A percentile compares a stretch with the other conserved stretches of the same genome.
Conservation (phyloP, 2,329 filamentous ascomycete genomes). For the Neopestalotiopsis sp. region DNA sequence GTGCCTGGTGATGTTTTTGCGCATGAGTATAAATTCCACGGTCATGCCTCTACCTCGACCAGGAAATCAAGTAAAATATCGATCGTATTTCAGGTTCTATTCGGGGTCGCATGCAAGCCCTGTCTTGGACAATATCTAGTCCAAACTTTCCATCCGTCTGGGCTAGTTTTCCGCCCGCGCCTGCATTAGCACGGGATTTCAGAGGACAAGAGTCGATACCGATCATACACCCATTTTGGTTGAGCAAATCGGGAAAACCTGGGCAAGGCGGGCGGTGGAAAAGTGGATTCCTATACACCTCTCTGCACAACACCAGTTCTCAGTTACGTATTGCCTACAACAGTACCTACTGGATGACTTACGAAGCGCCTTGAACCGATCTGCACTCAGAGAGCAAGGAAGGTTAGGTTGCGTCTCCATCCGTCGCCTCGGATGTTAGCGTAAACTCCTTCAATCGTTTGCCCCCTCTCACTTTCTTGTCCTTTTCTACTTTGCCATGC, state of each 20-base stretch:
- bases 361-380: background rate
- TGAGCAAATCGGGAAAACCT: constrained; percentile 1
- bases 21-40: background rate
- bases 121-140: background rate
- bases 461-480: background rate
- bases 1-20: background rate
- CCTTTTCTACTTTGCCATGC: background rate
- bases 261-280: background rate
- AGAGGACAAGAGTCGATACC: background rate
- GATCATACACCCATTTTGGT: background rate
- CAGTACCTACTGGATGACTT: background rate
- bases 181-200: background rate
- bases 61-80: background rate
- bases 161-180: constrained; percentile 1
- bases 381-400: background rate
- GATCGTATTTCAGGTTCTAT: background rate
- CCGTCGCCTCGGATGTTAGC: background rate
- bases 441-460: too few relatives aligned
- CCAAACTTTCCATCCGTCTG: background rate
- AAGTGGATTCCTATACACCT: background rate
- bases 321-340: background rate
- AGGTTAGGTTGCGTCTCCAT: background rate
- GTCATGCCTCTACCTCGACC: background rate
- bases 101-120: background rate
- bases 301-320: too few relatives aligned